These are phyloP conservation scores for Cantharellus anzutake DNA, from an alignment of 768 basidiomycete species.

Conservation along the genomic window DNA sequence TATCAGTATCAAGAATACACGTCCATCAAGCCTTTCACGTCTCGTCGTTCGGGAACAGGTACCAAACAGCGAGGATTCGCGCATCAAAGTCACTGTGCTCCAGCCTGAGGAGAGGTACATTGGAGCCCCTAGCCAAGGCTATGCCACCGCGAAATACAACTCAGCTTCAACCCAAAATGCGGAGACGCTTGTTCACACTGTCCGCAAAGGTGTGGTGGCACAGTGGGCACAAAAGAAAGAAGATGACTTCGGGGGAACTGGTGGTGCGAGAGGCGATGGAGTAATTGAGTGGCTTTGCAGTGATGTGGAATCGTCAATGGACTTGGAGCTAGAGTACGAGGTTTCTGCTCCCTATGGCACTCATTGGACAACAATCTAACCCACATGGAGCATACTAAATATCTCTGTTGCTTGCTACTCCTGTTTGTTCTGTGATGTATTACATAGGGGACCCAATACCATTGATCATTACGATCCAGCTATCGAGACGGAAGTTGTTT, in stretches of 20 bases:
- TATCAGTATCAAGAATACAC: conserved; percentile 9
- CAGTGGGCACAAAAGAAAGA: conserved; percentile 15
- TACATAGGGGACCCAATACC: too few species aligned
- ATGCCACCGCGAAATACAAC: not conserved
- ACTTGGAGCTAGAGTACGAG: conserved; percentile 33
- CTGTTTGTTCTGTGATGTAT: too few species aligned
- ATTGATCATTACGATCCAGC: too few species aligned
- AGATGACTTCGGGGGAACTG: conserved; percentile 4
- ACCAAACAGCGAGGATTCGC: conserved; percentile 12
- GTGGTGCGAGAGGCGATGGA: conserved; percentile 19
- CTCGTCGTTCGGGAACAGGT: conserved; percentile 6
- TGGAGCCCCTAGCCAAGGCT: not conserved
- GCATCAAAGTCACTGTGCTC: conserved; percentile 14
- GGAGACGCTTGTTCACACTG: conserved; percentile 25
- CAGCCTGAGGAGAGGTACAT: conserved; percentile 13
- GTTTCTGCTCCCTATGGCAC: conserved; percentile 23
- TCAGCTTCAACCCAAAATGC: conserved; percentile 15
- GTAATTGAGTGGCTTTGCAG: conserved; percentile 35
- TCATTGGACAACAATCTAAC: conserved; percentile 5
- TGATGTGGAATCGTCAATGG: conserved; percentile 24
- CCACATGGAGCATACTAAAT: too few species aligned
- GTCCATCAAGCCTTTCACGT: not conserved
- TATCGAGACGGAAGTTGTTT: too few species aligned
- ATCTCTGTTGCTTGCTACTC: too few species aligned
- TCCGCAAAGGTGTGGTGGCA: conserved; percentile 24